Evolutionary conservation across 768 basidiomycete species (phyloP).

Genomic region (Candolleomyces efflorescens): DNA sequence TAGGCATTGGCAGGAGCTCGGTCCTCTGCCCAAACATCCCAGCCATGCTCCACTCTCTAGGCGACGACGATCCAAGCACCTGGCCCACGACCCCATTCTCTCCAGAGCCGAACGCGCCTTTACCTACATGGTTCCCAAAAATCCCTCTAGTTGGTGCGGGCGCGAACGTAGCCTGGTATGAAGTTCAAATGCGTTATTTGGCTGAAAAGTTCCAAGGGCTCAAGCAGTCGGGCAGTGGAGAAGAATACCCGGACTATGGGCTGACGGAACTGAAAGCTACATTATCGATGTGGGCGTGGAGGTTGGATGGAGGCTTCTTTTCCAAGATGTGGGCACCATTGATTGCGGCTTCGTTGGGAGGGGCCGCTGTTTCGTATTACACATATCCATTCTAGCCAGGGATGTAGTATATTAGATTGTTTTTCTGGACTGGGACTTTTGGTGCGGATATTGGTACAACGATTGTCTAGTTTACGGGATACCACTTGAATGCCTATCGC

Average conservation of each 20-base stretch:
- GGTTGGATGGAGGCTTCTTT: neutral
- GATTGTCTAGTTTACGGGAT: conserved; percentile 3
- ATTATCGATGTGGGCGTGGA: conserved; percentile 48
- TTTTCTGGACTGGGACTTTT: neutral
- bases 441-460: neutral
- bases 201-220: conserved; percentile 21
- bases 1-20: conserved; percentile 72
- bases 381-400: neutral
- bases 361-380: neutral
- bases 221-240: neutral
- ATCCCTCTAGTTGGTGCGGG: conserved; percentile 67
- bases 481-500: conserved; percentile 12
- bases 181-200: conserved; percentile 50
- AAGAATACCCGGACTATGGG: conserved; percentile 18
- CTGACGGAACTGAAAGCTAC: conserved; percentile 34
- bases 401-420: neutral
- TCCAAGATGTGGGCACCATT: neutral
- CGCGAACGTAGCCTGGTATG: conserved; percentile 62
- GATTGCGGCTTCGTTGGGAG: neutral
- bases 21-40: conserved; percentile 63
- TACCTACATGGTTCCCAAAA: conserved; percentile 29
- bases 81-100: conserved; percentile 32
- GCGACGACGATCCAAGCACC: conserved; percentile 13
- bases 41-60: conserved; percentile 23
- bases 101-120: conserved; percentile 30